Conservation (phyloP, 179 eudicot species). For the Camellia oleifera region DNA sequence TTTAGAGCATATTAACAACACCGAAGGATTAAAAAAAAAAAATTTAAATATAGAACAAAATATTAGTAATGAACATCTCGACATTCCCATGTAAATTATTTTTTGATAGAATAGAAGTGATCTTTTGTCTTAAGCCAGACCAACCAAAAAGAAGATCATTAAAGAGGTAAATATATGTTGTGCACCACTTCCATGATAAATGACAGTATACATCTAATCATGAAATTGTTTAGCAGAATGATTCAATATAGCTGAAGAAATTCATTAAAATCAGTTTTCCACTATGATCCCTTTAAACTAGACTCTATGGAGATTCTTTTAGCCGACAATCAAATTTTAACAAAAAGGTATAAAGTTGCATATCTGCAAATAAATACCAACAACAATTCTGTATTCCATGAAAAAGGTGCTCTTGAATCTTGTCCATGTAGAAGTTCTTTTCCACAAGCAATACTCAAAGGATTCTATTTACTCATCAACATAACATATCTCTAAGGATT, state of each 20-base stretch:
- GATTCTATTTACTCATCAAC: too few species aligned
- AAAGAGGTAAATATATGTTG: neutral
- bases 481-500: too few species aligned
- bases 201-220: neutral
- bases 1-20: neutral
- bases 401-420: neutral
- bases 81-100: neutral
- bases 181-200: neutral
- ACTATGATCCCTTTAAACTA: neutral
- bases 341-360: too few species aligned
- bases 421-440: neutral
- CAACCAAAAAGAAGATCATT: neutral
- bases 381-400: too few species aligned
- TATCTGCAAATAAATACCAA: neutral
- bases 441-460: too few species aligned
- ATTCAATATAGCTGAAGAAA: neutral
- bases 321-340: neutral
- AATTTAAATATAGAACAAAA: neutral
- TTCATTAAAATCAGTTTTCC: neutral
- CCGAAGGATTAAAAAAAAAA: neutral
- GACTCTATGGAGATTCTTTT: neutral
- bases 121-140: neutral
- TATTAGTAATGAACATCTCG: neutral
- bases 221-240: neutral
- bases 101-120: neutral